Evolutionary conservation across 177 flowering plant genomes (phyloP).

Genomic region (Telopea speciosissima): DNA sequence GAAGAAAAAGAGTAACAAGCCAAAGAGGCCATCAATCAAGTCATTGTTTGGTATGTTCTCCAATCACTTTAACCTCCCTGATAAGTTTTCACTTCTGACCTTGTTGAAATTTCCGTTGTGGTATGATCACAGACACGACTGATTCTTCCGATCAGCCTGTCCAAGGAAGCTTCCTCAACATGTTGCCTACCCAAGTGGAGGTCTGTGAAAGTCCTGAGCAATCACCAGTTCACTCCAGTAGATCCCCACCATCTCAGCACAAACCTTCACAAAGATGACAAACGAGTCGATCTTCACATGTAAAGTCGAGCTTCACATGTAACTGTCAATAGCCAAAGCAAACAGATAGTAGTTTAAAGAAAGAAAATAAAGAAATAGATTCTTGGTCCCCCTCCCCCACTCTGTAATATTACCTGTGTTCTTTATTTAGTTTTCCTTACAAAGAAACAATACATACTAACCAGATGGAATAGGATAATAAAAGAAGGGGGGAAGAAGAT

Average conservation of each 20-base stretch:
- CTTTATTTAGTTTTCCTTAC: too few relatives aligned
- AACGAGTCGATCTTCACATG: slow-evolving; percentile 4
- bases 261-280: slow-evolving; percentile 23
- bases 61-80: background rate
- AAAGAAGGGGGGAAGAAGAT: background rate
- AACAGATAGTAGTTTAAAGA: background rate
- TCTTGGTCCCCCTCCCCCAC: too few relatives aligned
- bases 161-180: slow-evolving; percentile 30
- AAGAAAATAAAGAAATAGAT: background rate
- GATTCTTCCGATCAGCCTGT: slow-evolving; percentile 21
- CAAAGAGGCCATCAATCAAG: slow-evolving; percentile 52
- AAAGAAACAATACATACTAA: too few relatives aligned
- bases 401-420: too few relatives aligned
- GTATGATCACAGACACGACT: slow-evolving; percentile 19
- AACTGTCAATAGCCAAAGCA: slow-evolving; percentile 16
- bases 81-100: background rate
- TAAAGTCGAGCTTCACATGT: slow-evolving; percentile 5
- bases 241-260: slow-evolving; percentile 20
- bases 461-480: background rate
- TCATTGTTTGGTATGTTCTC: slow-evolving; percentile 40
- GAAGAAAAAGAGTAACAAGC: slow-evolving; percentile 41
- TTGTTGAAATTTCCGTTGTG: background rate
- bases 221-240: slow-evolving; percentile 13
- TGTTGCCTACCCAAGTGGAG: slow-evolving; percentile 33
- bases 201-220: slow-evolving; percentile 34